Evolutionary conservation across 306 rosid species (phyloP).

Genomic region (Cucurbita ficifolia): DNA sequence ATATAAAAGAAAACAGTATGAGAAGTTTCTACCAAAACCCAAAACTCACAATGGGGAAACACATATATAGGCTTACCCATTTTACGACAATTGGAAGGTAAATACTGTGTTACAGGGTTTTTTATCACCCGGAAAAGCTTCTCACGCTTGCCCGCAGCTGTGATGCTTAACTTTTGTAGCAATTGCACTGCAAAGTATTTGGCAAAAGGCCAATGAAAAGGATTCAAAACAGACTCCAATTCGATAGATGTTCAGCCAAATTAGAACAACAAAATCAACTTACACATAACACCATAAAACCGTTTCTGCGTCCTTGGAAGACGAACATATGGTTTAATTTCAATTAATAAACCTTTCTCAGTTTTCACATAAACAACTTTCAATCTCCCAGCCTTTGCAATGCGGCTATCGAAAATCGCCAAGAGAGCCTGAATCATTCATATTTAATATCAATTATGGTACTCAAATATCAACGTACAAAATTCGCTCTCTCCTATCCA

Average conservation of each 20-base stretch:
- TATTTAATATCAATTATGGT: not conserved
- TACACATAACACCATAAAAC: constrained; percentile 73
- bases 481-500: not conserved
- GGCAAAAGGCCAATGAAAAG: not conserved
- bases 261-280: constrained; percentile 14
- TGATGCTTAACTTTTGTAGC: constrained; percentile 70
- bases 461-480: not conserved
- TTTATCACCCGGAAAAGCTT: constrained; percentile 61
- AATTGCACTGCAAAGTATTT: constrained; percentile 47
- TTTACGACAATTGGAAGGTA: constrained; percentile 55
- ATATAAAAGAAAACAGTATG: not conserved
- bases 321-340: constrained; percentile 67
- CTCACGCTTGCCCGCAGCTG: constrained; percentile 63
- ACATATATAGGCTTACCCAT: constrained; percentile 31
- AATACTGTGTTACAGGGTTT: constrained; percentile 72
- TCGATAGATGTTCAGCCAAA: not conserved
- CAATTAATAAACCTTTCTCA: constrained; percentile 61
- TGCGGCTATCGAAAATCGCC: constrained; percentile 62
- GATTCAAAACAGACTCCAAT: not conserved
- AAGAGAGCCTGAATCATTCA: constrained; percentile 50
- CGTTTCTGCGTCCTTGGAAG: constrained; percentile 86
- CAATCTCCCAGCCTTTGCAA: constrained; percentile 77
- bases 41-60: not conserved
- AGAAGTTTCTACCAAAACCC: not conserved
- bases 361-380: constrained; percentile 62